Evolutionary conservation across 2,329 filamentous ascomycete species (phyloP).

Genomic region (Colletotrichum sp.): DNA sequence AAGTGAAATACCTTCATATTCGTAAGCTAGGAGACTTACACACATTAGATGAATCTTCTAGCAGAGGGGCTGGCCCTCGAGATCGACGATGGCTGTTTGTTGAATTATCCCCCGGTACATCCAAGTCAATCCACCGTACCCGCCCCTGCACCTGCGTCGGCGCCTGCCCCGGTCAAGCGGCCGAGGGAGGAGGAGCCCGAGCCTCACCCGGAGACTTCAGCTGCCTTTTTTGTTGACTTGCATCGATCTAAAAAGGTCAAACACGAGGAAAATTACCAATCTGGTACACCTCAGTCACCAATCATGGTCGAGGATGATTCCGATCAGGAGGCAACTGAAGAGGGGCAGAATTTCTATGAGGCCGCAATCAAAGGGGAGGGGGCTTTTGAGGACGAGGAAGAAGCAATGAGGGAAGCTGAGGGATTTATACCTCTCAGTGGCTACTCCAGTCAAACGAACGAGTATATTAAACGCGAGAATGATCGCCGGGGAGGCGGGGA

Average conservation of each 20-base stretch:
- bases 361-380: not conserved
- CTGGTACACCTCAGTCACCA: not conserved
- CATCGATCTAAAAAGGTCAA: not conserved
- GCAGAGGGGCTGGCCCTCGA: not conserved
- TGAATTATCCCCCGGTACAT: not conserved
- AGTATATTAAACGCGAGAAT: not conserved
- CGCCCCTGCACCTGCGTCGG: not conserved
- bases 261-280: not conserved
- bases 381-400: not conserved
- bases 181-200: not conserved
- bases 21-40: not conserved
- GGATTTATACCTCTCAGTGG: not conserved
- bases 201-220: not conserved
- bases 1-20: not conserved
- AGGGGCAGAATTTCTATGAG: not conserved
- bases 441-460: not conserved
- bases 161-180: not conserved
- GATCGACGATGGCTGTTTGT: not conserved
- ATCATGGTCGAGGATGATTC: not conserved
- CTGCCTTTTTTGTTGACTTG: rapidly evolving
- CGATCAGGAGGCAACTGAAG: not conserved
- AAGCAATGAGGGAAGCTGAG: not conserved
- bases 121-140: not conserved
- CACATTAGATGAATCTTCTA: not conserved
- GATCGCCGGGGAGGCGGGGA: not conserved